Evolutionary conservation across 192 early-diverging fungal species (phyloP).

Genomic region (Entrophospora sp.): DNA sequence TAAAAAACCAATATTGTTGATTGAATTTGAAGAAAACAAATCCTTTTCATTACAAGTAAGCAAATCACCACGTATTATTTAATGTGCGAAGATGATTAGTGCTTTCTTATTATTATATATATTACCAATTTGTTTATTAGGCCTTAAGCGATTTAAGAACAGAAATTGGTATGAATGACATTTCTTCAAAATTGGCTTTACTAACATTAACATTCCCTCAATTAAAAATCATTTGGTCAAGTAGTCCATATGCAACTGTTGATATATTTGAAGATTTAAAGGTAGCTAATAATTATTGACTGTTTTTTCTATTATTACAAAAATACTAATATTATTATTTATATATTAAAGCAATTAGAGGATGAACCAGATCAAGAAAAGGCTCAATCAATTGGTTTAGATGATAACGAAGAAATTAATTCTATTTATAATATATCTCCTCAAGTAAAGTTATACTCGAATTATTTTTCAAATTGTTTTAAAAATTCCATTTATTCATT

Average conservation of each 20-base stretch:
- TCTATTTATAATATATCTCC: constrained; percentile 61
- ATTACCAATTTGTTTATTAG: constrained; percentile 18
- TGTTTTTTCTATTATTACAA: background rate
- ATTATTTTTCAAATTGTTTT: background rate
- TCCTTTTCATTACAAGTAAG: constrained; percentile 67
- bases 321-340: constrained; percentile 7
- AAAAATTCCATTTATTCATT: background rate
- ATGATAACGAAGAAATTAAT: constrained; percentile 50
- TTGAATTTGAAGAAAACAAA: constrained; percentile 86
- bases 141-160: constrained; percentile 34
- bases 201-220: constrained; percentile 78
- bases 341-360: constrained; percentile 51
- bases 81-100: too few species aligned
- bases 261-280: constrained; percentile 90
- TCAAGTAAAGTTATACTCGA: constrained; percentile 30
- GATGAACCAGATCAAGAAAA: constrained; percentile 64
- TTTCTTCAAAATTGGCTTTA: constrained; percentile 68
- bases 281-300: constrained; percentile 24
- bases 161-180: constrained; percentile 49
- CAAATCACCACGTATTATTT: too few species aligned
- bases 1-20: constrained; percentile 65
- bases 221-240: constrained; percentile 78
- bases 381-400: constrained; percentile 64
- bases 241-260: constrained; percentile 75
- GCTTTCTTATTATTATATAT: constrained; percentile 5